phyloP scores from a whole-genome alignment of 2,329 filamentous ascomycete genomes.

The Ceratocystis destructans region DNA sequence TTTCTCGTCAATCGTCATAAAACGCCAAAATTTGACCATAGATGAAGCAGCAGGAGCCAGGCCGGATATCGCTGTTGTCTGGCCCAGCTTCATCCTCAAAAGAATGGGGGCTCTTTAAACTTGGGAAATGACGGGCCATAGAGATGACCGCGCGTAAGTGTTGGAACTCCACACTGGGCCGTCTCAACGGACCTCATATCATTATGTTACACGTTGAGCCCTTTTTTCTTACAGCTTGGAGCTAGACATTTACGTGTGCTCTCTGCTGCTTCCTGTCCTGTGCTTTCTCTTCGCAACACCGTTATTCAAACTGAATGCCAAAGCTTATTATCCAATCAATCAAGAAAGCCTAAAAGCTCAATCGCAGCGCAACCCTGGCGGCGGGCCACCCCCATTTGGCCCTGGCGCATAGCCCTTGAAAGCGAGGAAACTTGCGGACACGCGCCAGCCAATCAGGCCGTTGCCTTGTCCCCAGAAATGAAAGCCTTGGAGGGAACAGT shows the following conservation, averaged over 20 bases:
- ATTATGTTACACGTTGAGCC: neutral
- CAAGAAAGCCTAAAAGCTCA: neutral
- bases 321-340: neutral
- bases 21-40: neutral
- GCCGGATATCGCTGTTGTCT: neutral
- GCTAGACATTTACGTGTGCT: neutral
- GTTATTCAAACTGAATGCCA: neutral
- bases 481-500: neutral
- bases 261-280: neutral
- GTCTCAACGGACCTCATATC: neutral
- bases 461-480: neutral
- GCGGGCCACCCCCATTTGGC: neutral
- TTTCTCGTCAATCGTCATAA: neutral
- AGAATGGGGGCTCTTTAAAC: neutral
- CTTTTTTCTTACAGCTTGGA: neutral
- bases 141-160: neutral
- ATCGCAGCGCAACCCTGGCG: neutral
- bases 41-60: neutral
- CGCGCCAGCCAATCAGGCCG: neutral
- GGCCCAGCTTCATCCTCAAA: neutral
- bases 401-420: neutral
- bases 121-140: neutral
- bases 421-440: neutral
- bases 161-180: neutral
- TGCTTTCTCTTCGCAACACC: neutral